These are phyloP conservation scores for Talaromyces sp. DNA, from an alignment of 2,329 filamentous ascomycete species.

Conservation along the genomic window DNA sequence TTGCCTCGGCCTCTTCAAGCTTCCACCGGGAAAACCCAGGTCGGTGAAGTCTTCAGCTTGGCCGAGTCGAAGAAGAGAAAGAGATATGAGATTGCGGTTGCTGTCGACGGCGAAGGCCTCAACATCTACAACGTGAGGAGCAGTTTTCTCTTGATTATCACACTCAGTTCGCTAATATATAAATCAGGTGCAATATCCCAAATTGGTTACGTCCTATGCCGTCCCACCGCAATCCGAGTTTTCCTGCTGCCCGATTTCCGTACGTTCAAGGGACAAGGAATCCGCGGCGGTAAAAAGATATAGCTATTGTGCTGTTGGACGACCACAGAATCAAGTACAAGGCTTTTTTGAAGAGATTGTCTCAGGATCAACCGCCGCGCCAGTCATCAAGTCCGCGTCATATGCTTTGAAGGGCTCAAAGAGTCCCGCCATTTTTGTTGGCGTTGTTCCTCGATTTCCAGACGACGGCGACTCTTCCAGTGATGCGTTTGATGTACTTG, in stretches of 20 bases:
- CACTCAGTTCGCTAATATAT: slow-evolving; percentile 9
- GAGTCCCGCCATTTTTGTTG: slow-evolving; percentile 38
- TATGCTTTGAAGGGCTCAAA: slow-evolving; percentile 36
- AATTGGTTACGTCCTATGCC: slow-evolving; percentile 58
- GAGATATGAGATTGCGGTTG: slow-evolving; percentile 58
- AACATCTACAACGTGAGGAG: slow-evolving; percentile 59
- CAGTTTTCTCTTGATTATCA: background rate
- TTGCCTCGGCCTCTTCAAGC: slow-evolving; percentile 44
- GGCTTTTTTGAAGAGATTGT: slow-evolving; percentile 52
- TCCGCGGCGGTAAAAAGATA: slow-evolving; percentile 48
- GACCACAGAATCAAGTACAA: slow-evolving; percentile 50
- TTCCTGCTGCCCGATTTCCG: slow-evolving; percentile 55
- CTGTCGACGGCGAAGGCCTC: slow-evolving; percentile 58
- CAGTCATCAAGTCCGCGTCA: slow-evolving; percentile 38
- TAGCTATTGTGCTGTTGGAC: slow-evolving; percentile 53
- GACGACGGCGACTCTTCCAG: slow-evolving; percentile 24
- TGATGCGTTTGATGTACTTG: slow-evolving; percentile 39
- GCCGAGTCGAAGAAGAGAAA: slow-evolving; percentile 57
- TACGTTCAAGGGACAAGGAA: slow-evolving; percentile 49
- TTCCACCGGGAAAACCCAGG: slow-evolving; percentile 38
- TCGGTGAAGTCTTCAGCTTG: slow-evolving; percentile 52
- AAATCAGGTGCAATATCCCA: slow-evolving; percentile 57
- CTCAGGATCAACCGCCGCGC: slow-evolving; percentile 30
- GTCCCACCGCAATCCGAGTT: slow-evolving; percentile 58
- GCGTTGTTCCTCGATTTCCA: slow-evolving; percentile 32